Evolutionary conservation across 768 basidiomycete genomes (phyloP).

Genomic region (Lactarius evosmus): DNA sequence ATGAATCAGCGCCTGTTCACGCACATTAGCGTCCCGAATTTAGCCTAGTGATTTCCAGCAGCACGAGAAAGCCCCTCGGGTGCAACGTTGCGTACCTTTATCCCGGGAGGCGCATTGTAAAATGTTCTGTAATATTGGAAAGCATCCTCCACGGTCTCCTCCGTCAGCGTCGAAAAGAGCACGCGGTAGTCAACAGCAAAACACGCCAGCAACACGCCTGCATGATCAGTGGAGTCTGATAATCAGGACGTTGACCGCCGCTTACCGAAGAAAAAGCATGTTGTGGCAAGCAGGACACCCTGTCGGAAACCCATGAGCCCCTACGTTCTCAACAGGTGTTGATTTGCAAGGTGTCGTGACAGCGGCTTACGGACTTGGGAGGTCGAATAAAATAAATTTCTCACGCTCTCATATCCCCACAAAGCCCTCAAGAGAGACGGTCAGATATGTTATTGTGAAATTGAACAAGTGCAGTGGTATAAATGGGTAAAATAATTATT

Average conservation of each 20-base stretch:
- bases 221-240: constrained; percentile 9
- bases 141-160: constrained; percentile 67
- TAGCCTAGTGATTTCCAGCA: neutral
- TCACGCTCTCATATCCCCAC: constrained; percentile 4
- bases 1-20: constrained; percentile 76
- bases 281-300: constrained; percentile 82
- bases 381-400: constrained; percentile 7
- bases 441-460: constrained; percentile 3
- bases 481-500: constrained; percentile 27
- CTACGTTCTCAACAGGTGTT: neutral
- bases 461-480: constrained; percentile 23
- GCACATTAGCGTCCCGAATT: constrained; percentile 1
- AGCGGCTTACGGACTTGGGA: neutral
- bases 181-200: constrained; percentile 86
- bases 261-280: constrained; percentile 87
- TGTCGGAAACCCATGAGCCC: constrained; percentile 81
- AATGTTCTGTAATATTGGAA: constrained; percentile 91
- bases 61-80: neutral
- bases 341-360: neutral
- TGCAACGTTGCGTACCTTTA: constrained; percentile 61
- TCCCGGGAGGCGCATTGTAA: constrained; percentile 88
- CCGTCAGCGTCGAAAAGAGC: constrained; percentile 64
- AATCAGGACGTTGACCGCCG: constrained; percentile 15
- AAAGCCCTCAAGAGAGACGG: neutral
- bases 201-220: constrained; percentile 81